phyloP scores from a whole-genome alignment of 345 rosid species.

The Salix caprea region DNA sequence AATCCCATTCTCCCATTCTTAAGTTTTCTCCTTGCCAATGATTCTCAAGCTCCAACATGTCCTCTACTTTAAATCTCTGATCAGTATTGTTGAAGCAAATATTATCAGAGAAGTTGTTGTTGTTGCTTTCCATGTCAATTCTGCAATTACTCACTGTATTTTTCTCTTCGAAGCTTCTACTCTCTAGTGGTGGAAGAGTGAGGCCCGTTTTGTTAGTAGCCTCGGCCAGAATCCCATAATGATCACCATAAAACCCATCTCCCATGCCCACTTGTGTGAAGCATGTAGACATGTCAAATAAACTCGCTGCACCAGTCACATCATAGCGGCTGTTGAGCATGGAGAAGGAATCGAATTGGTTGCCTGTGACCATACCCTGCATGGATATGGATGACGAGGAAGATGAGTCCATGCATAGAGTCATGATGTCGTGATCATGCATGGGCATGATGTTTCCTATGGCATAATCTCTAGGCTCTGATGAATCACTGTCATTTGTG shows the following conservation, averaged over 20 bases:
- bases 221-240: slow-evolving; percentile 38
- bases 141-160: slow-evolving; percentile 16
- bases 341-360: slow-evolving; percentile 46
- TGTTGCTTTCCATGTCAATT: slow-evolving; percentile 41
- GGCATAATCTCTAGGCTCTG: slow-evolving; percentile 38
- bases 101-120: slow-evolving; percentile 36
- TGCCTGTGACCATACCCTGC: slow-evolving; percentile 28
- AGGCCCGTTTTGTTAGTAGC: slow-evolving; percentile 32
- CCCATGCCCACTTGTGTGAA: slow-evolving; percentile 28
- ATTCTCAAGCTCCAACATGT: slow-evolving; percentile 51
- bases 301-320: slow-evolving; percentile 26
- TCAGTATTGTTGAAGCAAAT: slow-evolving; percentile 46
- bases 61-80: slow-evolving; percentile 46
- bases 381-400: slow-evolving; percentile 43
- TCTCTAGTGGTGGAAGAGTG: slow-evolving; percentile 50
- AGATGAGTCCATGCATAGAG: slow-evolving; percentile 50
- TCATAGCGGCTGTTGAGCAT: slow-evolving; percentile 30
- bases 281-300: slow-evolving; percentile 36
- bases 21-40: slow-evolving; percentile 65
- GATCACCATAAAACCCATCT: slow-evolving; percentile 34
- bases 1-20: slow-evolving; percentile 84
- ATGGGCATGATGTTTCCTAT: slow-evolving; percentile 36
- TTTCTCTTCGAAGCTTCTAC: slow-evolving; percentile 11
- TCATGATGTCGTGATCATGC: slow-evolving; percentile 43
- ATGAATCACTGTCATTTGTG: slow-evolving; percentile 57